A percentile compares a stretch with the other conserved stretches of the same genome.
These are phyloP conservation scores for Ziziphus jujuba DNA, from an alignment of 306 rosid species.

Conservation along the genomic window DNA sequence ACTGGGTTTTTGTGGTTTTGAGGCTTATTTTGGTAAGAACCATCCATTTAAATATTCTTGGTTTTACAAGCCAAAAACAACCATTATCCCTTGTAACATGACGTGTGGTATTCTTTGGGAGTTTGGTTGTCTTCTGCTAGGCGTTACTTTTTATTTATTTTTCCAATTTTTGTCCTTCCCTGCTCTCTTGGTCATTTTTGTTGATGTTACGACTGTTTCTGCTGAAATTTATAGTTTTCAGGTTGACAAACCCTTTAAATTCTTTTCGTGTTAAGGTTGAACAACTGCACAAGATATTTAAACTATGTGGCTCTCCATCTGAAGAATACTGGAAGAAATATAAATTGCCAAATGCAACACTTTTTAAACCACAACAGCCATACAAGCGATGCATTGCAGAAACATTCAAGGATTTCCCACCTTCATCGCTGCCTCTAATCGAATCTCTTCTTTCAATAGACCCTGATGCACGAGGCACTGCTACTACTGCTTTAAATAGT, in stretches of 20 bases:
- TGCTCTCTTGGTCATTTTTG: neutral
- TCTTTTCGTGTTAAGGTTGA: slow-evolving; percentile 66
- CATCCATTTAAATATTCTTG: too few species aligned
- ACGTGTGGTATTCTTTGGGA: slow-evolving; percentile 5
- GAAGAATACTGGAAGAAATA: slow-evolving; percentile 91
- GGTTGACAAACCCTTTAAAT: slow-evolving; percentile 35
- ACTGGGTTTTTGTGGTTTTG: too few species aligned
- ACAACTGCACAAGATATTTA: slow-evolving; percentile 95
- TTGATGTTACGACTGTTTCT: slow-evolving; percentile 3
- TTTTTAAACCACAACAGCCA: slow-evolving; percentile 87
- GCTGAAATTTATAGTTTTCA: slow-evolving; percentile 23
- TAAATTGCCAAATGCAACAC: slow-evolving; percentile 85
- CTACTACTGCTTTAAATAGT: slow-evolving; percentile 65
- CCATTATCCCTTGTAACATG: neutral
- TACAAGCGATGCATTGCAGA: slow-evolving; percentile 62
- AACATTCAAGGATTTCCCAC: slow-evolving; percentile 71
- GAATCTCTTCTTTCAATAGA: slow-evolving; percentile 82
- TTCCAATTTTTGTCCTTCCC: neutral
- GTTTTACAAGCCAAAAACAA: too few species aligned
- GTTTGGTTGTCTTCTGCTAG: slow-evolving; percentile 16
- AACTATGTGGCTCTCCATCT: slow-evolving; percentile 92
- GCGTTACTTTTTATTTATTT: neutral
- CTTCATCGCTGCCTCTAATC: slow-evolving; percentile 67
- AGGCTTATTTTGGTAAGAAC: neutral
- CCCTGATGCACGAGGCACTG: slow-evolving; percentile 66